Base-by-base conservation (phyloP, 768 basidiomycete species). In the Lactarius sanguifluus region DNA sequence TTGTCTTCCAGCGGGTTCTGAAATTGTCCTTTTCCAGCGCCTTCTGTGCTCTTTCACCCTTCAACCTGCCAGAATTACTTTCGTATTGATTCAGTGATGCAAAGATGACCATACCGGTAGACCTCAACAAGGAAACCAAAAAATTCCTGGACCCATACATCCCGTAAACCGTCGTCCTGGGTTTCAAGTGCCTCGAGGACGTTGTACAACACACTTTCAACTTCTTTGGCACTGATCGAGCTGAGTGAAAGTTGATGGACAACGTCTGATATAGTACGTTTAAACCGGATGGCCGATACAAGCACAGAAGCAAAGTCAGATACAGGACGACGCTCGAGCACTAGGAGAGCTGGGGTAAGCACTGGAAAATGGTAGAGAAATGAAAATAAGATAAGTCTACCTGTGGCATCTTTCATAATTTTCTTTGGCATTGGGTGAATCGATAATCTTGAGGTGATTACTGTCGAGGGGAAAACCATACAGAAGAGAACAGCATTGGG, bases 401-500 rank as follows among this genome's bases (percentile, higher is more conserved):
- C 43, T 57, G 47, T 13, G 34, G 18, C 59, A 12, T 41, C 43
- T 30, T 34, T 56, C 20, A 23, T 20, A 23, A 23, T 25, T 16
- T 18, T 62, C 43, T 59, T 62, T 23, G 70, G 70, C 47, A 64
- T 59, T 6, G 68, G 41, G 50, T 70, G 70, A 25, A 70, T 38
- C 13, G 64, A 43, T 32, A 70, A 56, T 54, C 55, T 69, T 18
- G 63, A 61, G 18, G 68, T n/a, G 28, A 34, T 45, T 30, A 62
- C 28, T 23, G 68, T 52, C 13, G 64, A 62, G 9, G 69, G 68
- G 20, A 87, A 81, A 5, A 83, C 69, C 9, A 83, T 81, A 70
- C 85, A 88, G 10, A 90, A 66, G 47, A 90, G 77, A 13, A 78
- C 75, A 59, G 80, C 76, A 70, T 88, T 91, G 38, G 83, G 89